Conservation (phyloP, 148 eudicot genomes). For the Cornus kousa region DNA sequence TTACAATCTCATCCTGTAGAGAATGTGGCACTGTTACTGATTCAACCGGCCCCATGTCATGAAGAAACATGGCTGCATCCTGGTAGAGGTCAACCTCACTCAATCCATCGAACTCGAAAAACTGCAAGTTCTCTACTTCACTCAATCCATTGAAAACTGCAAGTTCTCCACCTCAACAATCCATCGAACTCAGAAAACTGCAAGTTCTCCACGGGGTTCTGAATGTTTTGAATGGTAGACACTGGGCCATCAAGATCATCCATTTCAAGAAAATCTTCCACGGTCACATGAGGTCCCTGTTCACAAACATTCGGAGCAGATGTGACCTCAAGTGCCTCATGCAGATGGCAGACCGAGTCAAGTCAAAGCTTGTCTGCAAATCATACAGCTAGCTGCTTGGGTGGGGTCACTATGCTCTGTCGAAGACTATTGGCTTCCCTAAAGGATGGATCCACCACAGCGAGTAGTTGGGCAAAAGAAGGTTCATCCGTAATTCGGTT, state of each 20-base stretch:
- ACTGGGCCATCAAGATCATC: constrained; percentile 66
- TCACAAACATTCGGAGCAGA: constrained; percentile 23
- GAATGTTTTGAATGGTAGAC: constrained; percentile 16
- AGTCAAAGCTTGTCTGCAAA: constrained; percentile 22
- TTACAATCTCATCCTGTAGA: too few species aligned
- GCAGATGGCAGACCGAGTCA: constrained; percentile 29
- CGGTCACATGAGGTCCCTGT: constrained; percentile 19
- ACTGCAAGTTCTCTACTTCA: too few species aligned
- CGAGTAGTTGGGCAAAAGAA: constrained; percentile 21
- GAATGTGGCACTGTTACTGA: too few species aligned
- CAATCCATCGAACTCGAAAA: too few species aligned
- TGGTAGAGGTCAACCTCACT: constrained; percentile 55
- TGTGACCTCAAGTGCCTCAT: constrained; percentile 39
- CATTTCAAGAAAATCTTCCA: constrained; percentile 70
- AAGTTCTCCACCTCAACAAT: constrained; percentile 38
- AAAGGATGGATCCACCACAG: constrained; percentile 25
- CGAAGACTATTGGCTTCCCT: too few species aligned
- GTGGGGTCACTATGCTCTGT: constrained; percentile 16
- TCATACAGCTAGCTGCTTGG: constrained; percentile 22
- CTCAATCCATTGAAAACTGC: too few species aligned
- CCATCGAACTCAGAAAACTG: constrained; percentile 34
- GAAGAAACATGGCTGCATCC: constrained; percentile 38
- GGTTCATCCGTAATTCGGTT: constrained; percentile 32
- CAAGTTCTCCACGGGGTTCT: too few species aligned
- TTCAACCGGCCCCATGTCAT: too few species aligned